Conservation (phyloP, 495 filamentous ascomycete genomes). For the Extremus antarcticus region DNA sequence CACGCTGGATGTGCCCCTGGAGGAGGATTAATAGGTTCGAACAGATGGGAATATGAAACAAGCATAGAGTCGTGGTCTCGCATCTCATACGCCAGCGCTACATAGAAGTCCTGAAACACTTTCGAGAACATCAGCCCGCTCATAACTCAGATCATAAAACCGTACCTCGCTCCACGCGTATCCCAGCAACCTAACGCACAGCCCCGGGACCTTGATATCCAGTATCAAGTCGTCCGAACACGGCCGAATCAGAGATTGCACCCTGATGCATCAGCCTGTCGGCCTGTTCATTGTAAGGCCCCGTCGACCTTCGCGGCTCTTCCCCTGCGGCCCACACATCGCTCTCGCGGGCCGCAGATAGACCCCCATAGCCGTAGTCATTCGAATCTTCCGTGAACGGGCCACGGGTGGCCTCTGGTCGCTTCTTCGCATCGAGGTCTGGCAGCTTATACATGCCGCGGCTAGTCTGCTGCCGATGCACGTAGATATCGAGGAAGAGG, state of each 20-base stretch:
- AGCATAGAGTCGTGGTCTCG: no score
- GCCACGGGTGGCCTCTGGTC: constrained; percentile 10
- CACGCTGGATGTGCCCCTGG: no score
- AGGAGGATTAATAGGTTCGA: no score
- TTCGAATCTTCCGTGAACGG: constrained; percentile 14
- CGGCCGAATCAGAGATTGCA: constrained; percentile 26
- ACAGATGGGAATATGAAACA: no score
- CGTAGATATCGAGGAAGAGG: constrained; percentile 42
- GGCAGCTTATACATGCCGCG: constrained; percentile 40
- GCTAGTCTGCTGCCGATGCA: constrained; percentile 33
- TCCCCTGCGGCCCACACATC: constrained; percentile 9
- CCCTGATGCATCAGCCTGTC: background rate
- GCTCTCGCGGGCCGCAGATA: constrained; percentile 11
- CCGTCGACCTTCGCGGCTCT: constrained; percentile 6
- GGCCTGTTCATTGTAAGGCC: constrained; percentile 8
- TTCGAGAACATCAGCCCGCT: background rate
- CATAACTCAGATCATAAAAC: background rate
- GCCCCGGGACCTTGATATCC: constrained; percentile 24
- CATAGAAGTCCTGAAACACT: no score
- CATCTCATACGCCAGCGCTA: no score
- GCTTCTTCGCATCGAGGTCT: constrained; percentile 14
- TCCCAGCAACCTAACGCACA: background rate
- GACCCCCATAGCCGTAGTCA: constrained; percentile 5
- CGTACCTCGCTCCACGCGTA: background rate
- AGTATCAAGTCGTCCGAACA: constrained; percentile 30